phyloP scores from a whole-genome alignment of 2,329 filamentous ascomycete genomes.

The Diaporthe longicolla region DNA sequence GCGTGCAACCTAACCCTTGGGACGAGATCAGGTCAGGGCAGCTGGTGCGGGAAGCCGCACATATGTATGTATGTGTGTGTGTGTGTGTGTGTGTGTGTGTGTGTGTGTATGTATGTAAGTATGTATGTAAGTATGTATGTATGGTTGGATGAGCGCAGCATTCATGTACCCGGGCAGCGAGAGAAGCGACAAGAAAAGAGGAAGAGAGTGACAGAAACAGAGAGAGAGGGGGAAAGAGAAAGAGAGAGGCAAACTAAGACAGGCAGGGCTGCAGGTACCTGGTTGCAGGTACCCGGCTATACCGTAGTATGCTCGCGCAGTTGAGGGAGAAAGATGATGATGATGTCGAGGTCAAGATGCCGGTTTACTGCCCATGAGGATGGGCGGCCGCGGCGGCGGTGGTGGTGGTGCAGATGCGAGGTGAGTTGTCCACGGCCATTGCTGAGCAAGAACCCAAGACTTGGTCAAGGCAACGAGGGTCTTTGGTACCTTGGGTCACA shows the following conservation, averaged over 20 bases:
- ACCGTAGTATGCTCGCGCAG: not conserved
- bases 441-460: slow-evolving; percentile 40
- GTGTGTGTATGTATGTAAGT: not conserved
- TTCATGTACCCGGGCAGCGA: not conserved
- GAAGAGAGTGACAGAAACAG: not conserved
- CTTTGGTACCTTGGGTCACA: slow-evolving; percentile 1
- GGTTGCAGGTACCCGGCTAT: not conserved
- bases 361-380: slow-evolving; percentile 5
- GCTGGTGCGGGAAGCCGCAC: slow-evolving; percentile 13
- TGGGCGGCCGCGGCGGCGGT: not conserved
- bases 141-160: not conserved
- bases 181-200: not conserved
- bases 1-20: slow-evolving; percentile 8
- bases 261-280: slow-evolving; percentile 11
- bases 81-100: too few species aligned
- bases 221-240: not conserved
- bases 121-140: not conserved
- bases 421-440: slow-evolving; percentile 56
- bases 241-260: not conserved
- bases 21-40: slow-evolving; percentile 41
- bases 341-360: not conserved
- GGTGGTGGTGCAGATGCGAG: slow-evolving; percentile 52
- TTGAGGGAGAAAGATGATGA: not conserved
- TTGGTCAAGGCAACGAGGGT: not conserved
- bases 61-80: not conserved